Evolutionary conservation across 1,284 basidiomycete genomes (phyloP).

Genomic region (Taiwanofungus camphoratus): DNA sequence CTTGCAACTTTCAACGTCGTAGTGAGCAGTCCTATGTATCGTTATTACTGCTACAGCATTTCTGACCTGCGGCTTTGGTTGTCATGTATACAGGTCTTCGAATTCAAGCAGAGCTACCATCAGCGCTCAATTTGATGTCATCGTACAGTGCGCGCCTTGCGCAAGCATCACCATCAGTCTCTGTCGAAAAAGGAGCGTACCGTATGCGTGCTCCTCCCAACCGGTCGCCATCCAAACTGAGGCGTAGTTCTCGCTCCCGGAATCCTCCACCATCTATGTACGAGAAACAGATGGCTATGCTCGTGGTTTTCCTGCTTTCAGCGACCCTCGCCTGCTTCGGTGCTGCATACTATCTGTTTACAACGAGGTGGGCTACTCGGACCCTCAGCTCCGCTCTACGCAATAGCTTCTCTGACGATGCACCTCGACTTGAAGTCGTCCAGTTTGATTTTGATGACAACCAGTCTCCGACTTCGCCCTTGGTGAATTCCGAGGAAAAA

Average conservation of each 20-base stretch:
- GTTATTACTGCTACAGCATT: too few relatives aligned
- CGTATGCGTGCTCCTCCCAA: conserved; percentile 46
- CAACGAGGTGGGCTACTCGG: conserved; percentile 46
- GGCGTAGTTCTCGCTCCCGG: conserved; percentile 9
- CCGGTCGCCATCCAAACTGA: conserved; percentile 12
- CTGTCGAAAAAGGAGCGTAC: conserved; percentile 57
- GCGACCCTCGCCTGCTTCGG: conserved; percentile 49
- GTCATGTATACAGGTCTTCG: too few relatives aligned
- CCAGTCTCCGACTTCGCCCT: neutral
- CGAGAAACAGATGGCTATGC: conserved; percentile 27
- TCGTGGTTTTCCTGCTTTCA: conserved; percentile 43
- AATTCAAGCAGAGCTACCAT: too few relatives aligned
- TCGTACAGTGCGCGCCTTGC: conserved; percentile 21
- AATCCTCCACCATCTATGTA: conserved; percentile 11
- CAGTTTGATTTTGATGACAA: neutral
- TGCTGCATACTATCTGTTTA: conserved; percentile 57
- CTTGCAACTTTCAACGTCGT: too few relatives aligned
- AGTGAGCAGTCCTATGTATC: too few relatives aligned
- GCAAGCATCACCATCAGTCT: conserved; percentile 51
- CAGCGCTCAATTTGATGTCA: too few relatives aligned
- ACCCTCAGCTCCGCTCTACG: conserved; percentile 1
- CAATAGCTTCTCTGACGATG: neutral
- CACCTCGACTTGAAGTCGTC: conserved; percentile 6
- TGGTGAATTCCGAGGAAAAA: conserved; percentile 22
- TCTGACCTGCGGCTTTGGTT: too few relatives aligned